Evolutionary conservation across 1,139 yeast genomes (phyloP), one percentile per base, ranked within the genome.

Genomic region (Lipomyces yarrowii): DNA sequence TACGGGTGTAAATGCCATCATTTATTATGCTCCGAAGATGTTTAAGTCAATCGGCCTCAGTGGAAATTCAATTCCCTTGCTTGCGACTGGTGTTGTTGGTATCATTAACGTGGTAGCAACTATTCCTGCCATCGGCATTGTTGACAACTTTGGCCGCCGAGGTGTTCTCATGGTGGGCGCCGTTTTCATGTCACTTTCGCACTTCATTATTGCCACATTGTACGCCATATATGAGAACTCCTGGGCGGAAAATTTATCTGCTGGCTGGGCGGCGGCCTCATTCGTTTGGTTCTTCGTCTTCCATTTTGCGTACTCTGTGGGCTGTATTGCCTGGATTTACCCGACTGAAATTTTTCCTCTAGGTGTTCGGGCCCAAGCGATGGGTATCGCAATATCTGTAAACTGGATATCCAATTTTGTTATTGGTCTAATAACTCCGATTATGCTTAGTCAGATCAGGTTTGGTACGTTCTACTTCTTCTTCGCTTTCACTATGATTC

Each of bases 341-440:
- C 85, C 88, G 63, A 88, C 96, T 54, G 97, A 91, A 78, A 82
- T 89, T 55, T 91, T 86, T 78, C 92, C 96, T 62, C 82, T 90
- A 70, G 86, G 93, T 73, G 87, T 90, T 71, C 85, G 94, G 80
- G 86, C 92, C 46, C 88, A 89, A 80, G 91, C 91, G 67, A 88
- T 90, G 82, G 87, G 94, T 58, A 80, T 90, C 64, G 88, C 93
- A 62, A 82, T 86, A 57, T 89, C 90, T 35, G 86, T 89, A 37
- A 90, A 90, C 80, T 90, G 96, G 96, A 71, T 88, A 56, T 86
- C 88, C 80, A 91, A 91, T 74, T 90, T 90, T 81, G 83, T 87
- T 66, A 87, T 89, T 77, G 88, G 92, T 1, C 84, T 87, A 78
- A 86, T 86, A 74, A 88, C 93, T 53, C 92, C 94, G 23, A n/a